Conservation (phyloP, 768 basidiomycete genomes). For the Russula sp. region DNA sequence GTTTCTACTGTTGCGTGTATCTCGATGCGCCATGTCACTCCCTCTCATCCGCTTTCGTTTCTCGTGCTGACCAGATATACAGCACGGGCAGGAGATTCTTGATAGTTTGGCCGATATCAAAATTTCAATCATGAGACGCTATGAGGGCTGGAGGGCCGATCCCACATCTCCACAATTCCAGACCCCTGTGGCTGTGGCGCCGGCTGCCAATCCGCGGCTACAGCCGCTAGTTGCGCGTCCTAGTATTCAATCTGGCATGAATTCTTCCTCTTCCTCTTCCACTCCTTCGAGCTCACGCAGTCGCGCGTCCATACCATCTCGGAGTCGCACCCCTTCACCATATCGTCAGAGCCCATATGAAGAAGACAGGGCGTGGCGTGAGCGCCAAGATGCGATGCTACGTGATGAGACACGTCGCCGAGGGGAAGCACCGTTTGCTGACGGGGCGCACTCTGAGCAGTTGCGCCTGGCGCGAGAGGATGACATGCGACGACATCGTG, state of each 20-base stretch:
- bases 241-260: constrained; percentile 2
- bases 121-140: constrained; percentile 53
- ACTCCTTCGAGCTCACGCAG: constrained; percentile 24
- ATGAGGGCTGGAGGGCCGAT: constrained; percentile 49
- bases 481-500: constrained; percentile 25
- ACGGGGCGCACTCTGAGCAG: neutral
- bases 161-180: constrained; percentile 19
- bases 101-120: constrained; percentile 61
- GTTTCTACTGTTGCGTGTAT: neutral
- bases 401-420: constrained; percentile 19
- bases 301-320: constrained; percentile 12
- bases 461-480: constrained; percentile 18
- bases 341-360: constrained; percentile 28
- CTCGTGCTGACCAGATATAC: constrained; percentile 24
- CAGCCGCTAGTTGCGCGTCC: neutral
- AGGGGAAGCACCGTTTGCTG: neutral
- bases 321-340: constrained; percentile 20
- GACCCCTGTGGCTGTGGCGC: neutral
- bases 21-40: neutral
- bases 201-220: neutral
- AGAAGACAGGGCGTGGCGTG: constrained; percentile 37
- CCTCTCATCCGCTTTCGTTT: constrained; percentile 1
- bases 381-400: constrained; percentile 31
- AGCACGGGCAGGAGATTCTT: constrained; percentile 76
- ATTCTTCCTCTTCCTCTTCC: constrained; percentile 17